Evolutionary conservation across 2,329 filamentous ascomycete species (phyloP).

Genomic region (Biscogniauxia sp.): DNA sequence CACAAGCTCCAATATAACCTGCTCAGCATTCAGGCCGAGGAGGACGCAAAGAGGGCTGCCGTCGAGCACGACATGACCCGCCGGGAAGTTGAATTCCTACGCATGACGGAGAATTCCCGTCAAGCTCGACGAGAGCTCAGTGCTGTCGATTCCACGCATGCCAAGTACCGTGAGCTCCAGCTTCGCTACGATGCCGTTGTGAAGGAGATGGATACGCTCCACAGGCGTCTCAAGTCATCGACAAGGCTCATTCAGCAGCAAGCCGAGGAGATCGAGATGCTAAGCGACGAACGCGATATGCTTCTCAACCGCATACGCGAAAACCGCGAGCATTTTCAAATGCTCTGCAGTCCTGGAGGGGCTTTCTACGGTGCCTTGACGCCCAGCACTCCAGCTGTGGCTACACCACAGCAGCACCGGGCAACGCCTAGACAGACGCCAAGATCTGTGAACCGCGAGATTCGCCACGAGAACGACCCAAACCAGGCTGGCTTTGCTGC

Average conservation of each 20-base stretch:
- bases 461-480: slow-evolving; percentile 44
- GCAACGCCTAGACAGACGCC: slow-evolving; percentile 53
- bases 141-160: slow-evolving; percentile 51
- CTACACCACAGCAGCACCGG: slow-evolving; percentile 45
- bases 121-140: slow-evolving; percentile 56
- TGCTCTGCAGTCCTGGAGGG: slow-evolving; percentile 72
- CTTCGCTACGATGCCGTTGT: slow-evolving; percentile 64
- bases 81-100: slow-evolving; percentile 80
- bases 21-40: slow-evolving; percentile 77
- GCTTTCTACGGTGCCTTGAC: slow-evolving; percentile 63
- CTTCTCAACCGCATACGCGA: slow-evolving; percentile 82
- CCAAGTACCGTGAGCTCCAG: slow-evolving; percentile 61
- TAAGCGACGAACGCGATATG: slow-evolving; percentile 74
- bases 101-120: slow-evolving; percentile 67
- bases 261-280: slow-evolving; percentile 66
- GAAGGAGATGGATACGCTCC: slow-evolving; percentile 62
- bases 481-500: slow-evolving; percentile 70
- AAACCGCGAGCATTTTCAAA: slow-evolving; percentile 82
- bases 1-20: slow-evolving; percentile 88
- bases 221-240: slow-evolving; percentile 66
- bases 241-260: slow-evolving; percentile 78
- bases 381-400: slow-evolving; percentile 47
- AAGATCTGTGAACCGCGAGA: slow-evolving; percentile 37
- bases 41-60: slow-evolving; percentile 80
- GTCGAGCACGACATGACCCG: slow-evolving; percentile 93